Conservation (phyloP, 495 filamentous ascomycete species). For the Aspergillus panamensis region DNA sequence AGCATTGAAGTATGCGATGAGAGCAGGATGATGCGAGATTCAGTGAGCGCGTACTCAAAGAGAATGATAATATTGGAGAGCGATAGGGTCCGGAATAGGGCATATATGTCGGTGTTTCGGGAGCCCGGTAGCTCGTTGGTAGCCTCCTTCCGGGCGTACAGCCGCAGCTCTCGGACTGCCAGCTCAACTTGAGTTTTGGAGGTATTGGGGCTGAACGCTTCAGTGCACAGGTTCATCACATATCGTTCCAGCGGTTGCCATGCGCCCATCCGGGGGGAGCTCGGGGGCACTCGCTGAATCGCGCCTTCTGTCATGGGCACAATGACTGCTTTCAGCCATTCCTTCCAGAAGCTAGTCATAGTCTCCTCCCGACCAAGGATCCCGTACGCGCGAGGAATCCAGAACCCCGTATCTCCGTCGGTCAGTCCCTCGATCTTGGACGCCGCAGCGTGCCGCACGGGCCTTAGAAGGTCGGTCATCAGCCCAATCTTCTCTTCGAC, state of each 20-base stretch:
- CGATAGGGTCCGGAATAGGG: constrained; percentile 82
- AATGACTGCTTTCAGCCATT: constrained; percentile 89
- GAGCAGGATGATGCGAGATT: constrained; percentile 92
- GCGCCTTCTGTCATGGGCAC: constrained; percentile 92
- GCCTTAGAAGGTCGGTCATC: constrained; percentile 93
- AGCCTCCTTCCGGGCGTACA: constrained; percentile 92
- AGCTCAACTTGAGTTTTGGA: constrained; percentile 97
- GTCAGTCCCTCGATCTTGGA: constrained; percentile 97
- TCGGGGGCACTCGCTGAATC: constrained; percentile 76
- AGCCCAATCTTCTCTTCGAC: constrained; percentile 96
- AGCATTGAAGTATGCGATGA: constrained; percentile 97
- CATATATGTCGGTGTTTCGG: constrained; percentile 88
- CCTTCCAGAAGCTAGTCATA: constrained; percentile 95
- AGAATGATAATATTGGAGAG: constrained; percentile 88
- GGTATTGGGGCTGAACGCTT: constrained; percentile 84
- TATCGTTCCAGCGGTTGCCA: constrained; percentile 97
- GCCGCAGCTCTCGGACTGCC: constrained; percentile 78
- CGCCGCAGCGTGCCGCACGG: constrained; percentile 88
- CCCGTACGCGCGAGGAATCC: constrained; percentile 92
- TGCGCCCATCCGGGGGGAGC: constrained; percentile 85
- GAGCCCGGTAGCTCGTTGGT: constrained; percentile 91
- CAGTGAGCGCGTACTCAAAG: constrained; percentile 88
- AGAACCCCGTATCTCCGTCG: constrained; percentile 92
- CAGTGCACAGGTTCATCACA: constrained; percentile 95
- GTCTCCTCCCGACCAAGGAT: constrained; percentile 82